Evolutionary conservation across 345 rosid species (phyloP).

Genomic region (Erodium maritimum): DNA sequence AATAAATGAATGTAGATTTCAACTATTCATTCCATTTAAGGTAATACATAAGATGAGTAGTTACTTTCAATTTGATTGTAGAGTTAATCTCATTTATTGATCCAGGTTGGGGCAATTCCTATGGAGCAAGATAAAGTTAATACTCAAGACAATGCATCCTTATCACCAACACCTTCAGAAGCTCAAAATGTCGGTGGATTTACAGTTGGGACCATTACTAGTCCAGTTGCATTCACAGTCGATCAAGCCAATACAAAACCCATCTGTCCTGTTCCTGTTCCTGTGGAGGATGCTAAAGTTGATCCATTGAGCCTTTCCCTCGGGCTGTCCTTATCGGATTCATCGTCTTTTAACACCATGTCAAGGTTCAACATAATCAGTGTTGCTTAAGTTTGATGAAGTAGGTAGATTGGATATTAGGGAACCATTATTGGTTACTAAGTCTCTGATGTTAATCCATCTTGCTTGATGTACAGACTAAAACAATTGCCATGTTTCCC

Average conservation of each 20-base stretch:
- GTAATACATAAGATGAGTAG: not conserved
- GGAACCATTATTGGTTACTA: not conserved
- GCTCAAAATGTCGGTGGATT: constrained; percentile 15
- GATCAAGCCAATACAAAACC: constrained; percentile 26
- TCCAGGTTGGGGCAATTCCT: constrained; percentile 43
- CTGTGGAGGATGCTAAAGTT: constrained; percentile 14
- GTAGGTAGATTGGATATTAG: constrained; percentile 20
- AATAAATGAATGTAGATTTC: too few species aligned
- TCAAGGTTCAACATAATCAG: constrained; percentile 45
- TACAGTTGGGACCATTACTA: constrained; percentile 18
- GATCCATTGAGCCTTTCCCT: constrained; percentile 47
- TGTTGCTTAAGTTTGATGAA: constrained; percentile 45
- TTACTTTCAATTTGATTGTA: not conserved
- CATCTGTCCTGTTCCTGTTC: constrained; percentile 16
- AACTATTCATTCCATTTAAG: not conserved
- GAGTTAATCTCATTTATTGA: not conserved
- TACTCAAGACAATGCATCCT: constrained; percentile 28
- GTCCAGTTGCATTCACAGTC: constrained; percentile 19
- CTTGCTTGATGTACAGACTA: constrained; percentile 40
- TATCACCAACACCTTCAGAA: constrained; percentile 17
- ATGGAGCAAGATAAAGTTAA: constrained; percentile 37
- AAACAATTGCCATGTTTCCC: not conserved
- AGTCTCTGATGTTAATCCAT: not conserved
- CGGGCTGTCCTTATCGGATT: constrained; percentile 38
- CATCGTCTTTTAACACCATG: constrained; percentile 36